These are phyloP conservation scores for Phanerochaete sordida DNA, from an alignment of 768 basidiomycete genomes.

Conservation along the genomic window DNA sequence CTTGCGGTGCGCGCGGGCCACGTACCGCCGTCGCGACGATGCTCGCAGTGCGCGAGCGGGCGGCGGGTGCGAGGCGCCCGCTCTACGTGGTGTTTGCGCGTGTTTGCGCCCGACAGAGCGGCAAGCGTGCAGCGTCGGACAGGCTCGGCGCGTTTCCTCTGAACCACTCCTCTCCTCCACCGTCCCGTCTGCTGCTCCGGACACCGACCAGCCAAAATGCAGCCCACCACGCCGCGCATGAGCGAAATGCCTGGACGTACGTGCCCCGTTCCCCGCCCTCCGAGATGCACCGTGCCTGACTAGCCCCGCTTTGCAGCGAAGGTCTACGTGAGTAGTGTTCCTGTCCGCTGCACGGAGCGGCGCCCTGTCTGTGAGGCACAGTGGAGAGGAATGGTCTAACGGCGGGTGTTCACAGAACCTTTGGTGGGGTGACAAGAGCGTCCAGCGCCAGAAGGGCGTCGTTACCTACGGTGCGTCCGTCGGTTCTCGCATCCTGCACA, in stretches of 20 bases:
- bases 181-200: background rate
- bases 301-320: conserved; percentile 47
- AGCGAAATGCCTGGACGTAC: conserved; percentile 85
- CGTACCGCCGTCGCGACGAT: background rate
- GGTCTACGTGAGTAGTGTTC: conserved; percentile 63
- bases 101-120: conserved; percentile 2
- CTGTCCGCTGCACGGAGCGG: background rate
- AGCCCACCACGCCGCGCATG: conserved; percentile 52
- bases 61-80: background rate
- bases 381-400: background rate
- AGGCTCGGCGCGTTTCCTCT: conserved; percentile 13
- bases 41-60: background rate
- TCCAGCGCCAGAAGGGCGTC: conserved; percentile 73
- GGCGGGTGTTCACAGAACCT: conserved; percentile 48
- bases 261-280: conserved; percentile 26
- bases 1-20: background rate
- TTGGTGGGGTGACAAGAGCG: conserved; percentile 86
- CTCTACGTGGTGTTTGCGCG: conserved; percentile 7
- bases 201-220: conserved; percentile 42
- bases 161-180: conserved; percentile 6
- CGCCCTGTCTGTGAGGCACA: background rate
- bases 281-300: background rate
- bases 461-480: conserved; percentile 70
- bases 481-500: background rate
- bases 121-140: conserved; percentile 7